Evolutionary conservation across 2,329 filamentous ascomycete species (phyloP).

Genomic region (Paraconiothyrium brasiliense): DNA sequence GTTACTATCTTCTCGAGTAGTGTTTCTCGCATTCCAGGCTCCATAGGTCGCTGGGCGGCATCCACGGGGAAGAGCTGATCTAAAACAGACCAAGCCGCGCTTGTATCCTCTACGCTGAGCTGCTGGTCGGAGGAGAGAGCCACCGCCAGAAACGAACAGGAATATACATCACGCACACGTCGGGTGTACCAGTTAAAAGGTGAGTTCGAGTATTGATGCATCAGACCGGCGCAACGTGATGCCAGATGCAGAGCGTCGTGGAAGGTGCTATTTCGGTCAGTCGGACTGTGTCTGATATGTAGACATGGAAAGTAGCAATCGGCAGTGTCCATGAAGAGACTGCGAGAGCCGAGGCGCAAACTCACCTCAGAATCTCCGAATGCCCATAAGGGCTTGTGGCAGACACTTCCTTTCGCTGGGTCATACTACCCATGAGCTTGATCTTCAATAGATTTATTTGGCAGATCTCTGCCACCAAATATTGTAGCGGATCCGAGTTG

Average conservation of each 20-base stretch:
- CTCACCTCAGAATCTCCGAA: slow-evolving; percentile 24
- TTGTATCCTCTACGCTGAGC: slow-evolving; percentile 19
- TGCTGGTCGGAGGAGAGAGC: slow-evolving; percentile 21
- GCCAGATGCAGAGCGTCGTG: slow-evolving; percentile 27
- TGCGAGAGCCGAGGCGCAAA: not conserved
- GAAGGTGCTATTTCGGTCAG: slow-evolving; percentile 23
- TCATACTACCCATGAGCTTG: slow-evolving; percentile 23
- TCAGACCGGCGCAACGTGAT: slow-evolving; percentile 21
- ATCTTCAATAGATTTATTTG: slow-evolving; percentile 27
- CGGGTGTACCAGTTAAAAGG: slow-evolving; percentile 31
- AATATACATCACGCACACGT: slow-evolving; percentile 26
- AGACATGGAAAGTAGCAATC: not conserved
- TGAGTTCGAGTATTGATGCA: slow-evolving; percentile 26
- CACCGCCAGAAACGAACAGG: slow-evolving; percentile 28
- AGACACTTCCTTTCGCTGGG: slow-evolving; percentile 24
- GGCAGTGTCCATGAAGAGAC: not conserved
- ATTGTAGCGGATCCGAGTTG: slow-evolving; percentile 24
- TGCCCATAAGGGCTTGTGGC: slow-evolving; percentile 12
- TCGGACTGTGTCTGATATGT: not conserved
- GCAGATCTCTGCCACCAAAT: slow-evolving; percentile 22
- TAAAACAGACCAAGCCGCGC: slow-evolving; percentile 24
- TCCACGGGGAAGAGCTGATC: slow-evolving; percentile 31
- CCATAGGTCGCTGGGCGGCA: slow-evolving; percentile 15
- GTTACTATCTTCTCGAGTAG: slow-evolving; percentile 23
- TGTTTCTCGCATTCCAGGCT: slow-evolving; percentile 20